Percentiles rank a stretch among this genome's conserved stretches.
These are phyloP conservation scores for Cryptococcus sp. DNA, from an alignment of 1,284 basidiomycete genomes.

Conservation along the genomic window DNA sequence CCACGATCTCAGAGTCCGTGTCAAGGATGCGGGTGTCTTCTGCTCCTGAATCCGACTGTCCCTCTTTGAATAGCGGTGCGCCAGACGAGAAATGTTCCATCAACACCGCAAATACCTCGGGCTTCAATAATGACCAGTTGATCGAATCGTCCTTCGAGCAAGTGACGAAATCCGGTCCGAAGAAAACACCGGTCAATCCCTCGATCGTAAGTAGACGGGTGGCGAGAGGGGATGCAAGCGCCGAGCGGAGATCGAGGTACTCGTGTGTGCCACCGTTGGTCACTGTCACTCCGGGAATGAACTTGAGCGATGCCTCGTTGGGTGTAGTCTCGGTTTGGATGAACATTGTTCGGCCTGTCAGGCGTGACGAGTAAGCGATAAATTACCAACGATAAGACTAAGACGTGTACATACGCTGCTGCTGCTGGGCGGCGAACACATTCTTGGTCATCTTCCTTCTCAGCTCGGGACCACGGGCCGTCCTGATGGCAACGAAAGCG, in stretches of 20 bases:
- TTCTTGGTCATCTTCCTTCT: slow-evolving; percentile 4
- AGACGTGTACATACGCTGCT: slow-evolving; percentile 23
- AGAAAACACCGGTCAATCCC: slow-evolving; percentile 86
- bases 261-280: slow-evolving; percentile 79
- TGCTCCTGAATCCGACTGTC: slow-evolving; percentile 72
- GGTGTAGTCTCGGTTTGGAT: slow-evolving; percentile 97
- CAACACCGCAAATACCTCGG: slow-evolving; percentile 95
- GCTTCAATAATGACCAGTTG: slow-evolving; percentile 88
- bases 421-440: slow-evolving; percentile 6
- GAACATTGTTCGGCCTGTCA: slow-evolving; percentile 84
- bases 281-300: slow-evolving; percentile 88
- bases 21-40: slow-evolving; percentile 96
- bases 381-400: neutral
- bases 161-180: slow-evolving; percentile 97
- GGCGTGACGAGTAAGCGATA: neutral
- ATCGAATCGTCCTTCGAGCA: slow-evolving; percentile 88
- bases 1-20: slow-evolving; percentile 94
- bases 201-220: slow-evolving; percentile 90
- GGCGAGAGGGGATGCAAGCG: slow-evolving; percentile 84
- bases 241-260: slow-evolving; percentile 84
- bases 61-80: slow-evolving; percentile 73
- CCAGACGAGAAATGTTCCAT: slow-evolving; percentile 98
- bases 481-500: slow-evolving; percentile 3
- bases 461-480: slow-evolving; percentile 2
- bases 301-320: slow-evolving; percentile 96